phyloP scores from a whole-genome alignment of 148 eudicot species.

The Limonium bicolor region DNA sequence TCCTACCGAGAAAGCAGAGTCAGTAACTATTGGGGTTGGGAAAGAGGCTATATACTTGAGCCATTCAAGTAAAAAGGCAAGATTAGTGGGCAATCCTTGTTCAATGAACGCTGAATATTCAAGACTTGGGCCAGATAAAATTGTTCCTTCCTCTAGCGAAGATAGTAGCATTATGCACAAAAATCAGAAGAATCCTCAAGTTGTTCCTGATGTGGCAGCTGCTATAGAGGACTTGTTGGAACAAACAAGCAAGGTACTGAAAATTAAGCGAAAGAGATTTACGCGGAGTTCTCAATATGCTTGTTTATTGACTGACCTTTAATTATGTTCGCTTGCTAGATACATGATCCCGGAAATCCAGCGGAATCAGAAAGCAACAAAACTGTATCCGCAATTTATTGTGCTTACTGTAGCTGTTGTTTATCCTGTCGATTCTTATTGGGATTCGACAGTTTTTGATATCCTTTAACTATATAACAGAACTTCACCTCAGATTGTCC shows the following conservation, averaged over 20 bases:
- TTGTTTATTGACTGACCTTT: neutral
- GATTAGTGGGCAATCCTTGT: conserved; percentile 15
- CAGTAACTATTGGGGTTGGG: conserved; percentile 6
- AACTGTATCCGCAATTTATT: conserved; percentile 37
- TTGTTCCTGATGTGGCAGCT: conserved; percentile 74
- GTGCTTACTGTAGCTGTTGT: neutral
- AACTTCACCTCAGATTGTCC: conserved; percentile 42
- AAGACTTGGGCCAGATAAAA: conserved; percentile 9
- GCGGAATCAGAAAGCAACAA: conserved; percentile 23
- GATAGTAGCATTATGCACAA: conserved; percentile 9
- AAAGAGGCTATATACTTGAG: conserved; percentile 12
- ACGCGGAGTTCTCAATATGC: neutral
- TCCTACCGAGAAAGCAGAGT: conserved; percentile 12
- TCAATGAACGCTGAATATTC: conserved; percentile 2
- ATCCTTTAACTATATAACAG: conserved; percentile 35
- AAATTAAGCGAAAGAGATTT: too few species aligned
- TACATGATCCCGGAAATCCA: conserved; percentile 49
- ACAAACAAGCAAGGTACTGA: conserved; percentile 73
- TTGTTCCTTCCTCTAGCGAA: conserved; percentile 12
- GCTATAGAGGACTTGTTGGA: conserved; percentile 87
- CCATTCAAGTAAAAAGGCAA: conserved; percentile 27
- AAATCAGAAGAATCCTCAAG: conserved; percentile 21
- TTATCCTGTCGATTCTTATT: neutral
- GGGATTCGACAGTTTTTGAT: conserved; percentile 5
- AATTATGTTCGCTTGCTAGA: conserved; percentile 14